Percentiles rank a stretch among this genome's conserved stretches.
Evolutionary conservation across 805 yeast species (phyloP).

Genomic region (Ascoidea tarda): DNA sequence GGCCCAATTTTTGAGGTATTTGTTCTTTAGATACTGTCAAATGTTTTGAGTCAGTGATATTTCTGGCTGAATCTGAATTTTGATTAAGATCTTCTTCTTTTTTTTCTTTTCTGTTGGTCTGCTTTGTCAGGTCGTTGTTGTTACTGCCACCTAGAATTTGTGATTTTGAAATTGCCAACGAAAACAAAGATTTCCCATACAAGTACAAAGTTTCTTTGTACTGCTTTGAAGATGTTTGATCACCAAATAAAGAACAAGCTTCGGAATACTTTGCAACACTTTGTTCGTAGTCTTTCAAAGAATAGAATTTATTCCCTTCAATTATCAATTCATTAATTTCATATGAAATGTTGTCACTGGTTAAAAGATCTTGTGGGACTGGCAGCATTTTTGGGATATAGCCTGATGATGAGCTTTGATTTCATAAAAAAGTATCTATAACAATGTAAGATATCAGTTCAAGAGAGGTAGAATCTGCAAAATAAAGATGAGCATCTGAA

Average conservation of each 20-base stretch:
- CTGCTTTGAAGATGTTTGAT: slow-evolving; percentile 42
- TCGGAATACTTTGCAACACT: slow-evolving; percentile 72
- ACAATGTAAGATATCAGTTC: no score
- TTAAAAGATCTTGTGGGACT: no score
- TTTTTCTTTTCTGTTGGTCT: slow-evolving; percentile 6
- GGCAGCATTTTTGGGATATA: no score
- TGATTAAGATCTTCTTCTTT: slow-evolving; percentile 9
- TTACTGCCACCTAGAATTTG: slow-evolving; percentile 56
- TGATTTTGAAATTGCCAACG: slow-evolving; percentile 58
- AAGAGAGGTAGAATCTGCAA: no score
- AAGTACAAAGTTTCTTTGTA: slow-evolving; percentile 57
- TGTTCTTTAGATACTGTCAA: no score
- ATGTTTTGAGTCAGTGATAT: background rate
- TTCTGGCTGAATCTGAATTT: slow-evolving; percentile 4
- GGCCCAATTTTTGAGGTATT: no score
- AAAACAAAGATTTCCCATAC: slow-evolving; percentile 73
- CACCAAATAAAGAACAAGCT: slow-evolving; percentile 51
- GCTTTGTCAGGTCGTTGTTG: slow-evolving; percentile 10
- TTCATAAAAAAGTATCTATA: no score
- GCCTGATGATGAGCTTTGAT: no score
- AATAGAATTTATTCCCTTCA: slow-evolving; percentile 21
- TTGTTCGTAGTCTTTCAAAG: slow-evolving; percentile 47
- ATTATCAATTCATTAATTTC: no score
- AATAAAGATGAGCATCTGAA: no score
- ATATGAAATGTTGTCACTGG: no score